A percentile compares a stretch with the other conserved stretches of the same genome.
phyloP scores from a whole-genome alignment of 2,329 filamentous ascomycete species.

The Fusarium chuoi region DNA sequence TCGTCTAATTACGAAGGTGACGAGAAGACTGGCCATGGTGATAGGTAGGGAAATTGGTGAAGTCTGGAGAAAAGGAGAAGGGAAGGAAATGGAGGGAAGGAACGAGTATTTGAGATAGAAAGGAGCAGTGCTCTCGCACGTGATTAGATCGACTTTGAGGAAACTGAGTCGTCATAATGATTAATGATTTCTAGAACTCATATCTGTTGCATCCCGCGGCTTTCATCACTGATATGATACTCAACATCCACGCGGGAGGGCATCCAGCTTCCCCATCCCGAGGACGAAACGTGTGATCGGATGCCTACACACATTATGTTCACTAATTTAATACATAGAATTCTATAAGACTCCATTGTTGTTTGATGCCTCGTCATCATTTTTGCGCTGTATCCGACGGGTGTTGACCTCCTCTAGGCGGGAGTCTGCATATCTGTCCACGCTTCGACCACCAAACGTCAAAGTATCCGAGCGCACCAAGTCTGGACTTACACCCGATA shows the following conservation, averaged over 20 bases:
- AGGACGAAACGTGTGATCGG: not conserved
- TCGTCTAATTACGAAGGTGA: not conserved
- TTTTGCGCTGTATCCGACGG: not conserved
- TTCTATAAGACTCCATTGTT: rapidly evolving
- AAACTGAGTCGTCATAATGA: too few relatives aligned
- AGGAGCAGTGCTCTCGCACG: not conserved
- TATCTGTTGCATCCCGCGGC: not conserved
- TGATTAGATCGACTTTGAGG: not conserved
- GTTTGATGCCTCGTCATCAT: not conserved
- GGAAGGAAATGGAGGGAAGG: not conserved
- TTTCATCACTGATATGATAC: not conserved
- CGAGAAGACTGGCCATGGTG: not conserved
- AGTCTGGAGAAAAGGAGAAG: not conserved
- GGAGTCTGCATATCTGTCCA: not conserved
- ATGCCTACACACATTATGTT: too few relatives aligned
- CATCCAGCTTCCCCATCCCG: not conserved
- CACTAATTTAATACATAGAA: not conserved
- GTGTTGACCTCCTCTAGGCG: not conserved
- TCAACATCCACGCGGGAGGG: not conserved
- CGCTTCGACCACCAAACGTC: not conserved
- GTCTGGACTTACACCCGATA: not conserved
- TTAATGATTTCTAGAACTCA: not conserved
- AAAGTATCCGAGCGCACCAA: not conserved
- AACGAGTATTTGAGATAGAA: not conserved
- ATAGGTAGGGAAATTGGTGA: not conserved